A percentile compares a stretch with the other conserved stretches of the same genome.
These are phyloP conservation scores for Acidiella bohemica DNA, from an alignment of 495 filamentous ascomycete species.

Conservation along the genomic window DNA sequence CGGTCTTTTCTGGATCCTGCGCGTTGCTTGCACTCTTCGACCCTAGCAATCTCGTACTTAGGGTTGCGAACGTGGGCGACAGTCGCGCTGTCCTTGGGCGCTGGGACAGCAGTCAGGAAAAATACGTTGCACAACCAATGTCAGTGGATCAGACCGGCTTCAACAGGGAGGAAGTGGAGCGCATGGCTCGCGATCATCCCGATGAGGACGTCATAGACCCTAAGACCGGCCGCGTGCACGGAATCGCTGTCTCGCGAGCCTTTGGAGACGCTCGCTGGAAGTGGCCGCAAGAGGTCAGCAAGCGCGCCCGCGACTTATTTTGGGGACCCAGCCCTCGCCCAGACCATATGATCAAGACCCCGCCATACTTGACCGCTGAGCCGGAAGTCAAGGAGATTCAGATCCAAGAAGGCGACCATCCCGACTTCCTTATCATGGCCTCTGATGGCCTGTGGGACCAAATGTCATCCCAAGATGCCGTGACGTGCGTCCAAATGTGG, in stretches of 20 bases:
- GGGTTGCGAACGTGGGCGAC: conserved; percentile 47
- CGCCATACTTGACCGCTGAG: conserved; percentile 54
- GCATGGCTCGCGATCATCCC: conserved; percentile 43
- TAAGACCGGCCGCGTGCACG: conserved; percentile 42
- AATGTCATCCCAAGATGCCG: conserved; percentile 45
- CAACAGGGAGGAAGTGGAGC: conserved; percentile 38
- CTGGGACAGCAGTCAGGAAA: conserved; percentile 27
- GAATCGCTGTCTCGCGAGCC: conserved; percentile 42
- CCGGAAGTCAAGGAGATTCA: conserved; percentile 45
- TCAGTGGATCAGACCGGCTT: conserved; percentile 47
- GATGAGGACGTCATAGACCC: conserved; percentile 39
- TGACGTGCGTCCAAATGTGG: conserved; percentile 44
- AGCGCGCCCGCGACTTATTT: conserved; percentile 33
- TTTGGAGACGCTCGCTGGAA: conserved; percentile 57
- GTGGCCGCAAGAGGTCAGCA: conserved; percentile 38
- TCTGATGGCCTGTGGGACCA: conserved; percentile 54
- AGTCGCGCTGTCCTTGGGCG: conserved; percentile 48
- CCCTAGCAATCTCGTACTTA: conserved; percentile 33
- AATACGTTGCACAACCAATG: conserved; percentile 38
- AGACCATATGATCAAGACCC: conserved; percentile 32
- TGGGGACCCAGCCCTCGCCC: conserved; percentile 33
- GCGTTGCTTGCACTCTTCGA: conserved; percentile 47
- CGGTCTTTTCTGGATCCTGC: conserved; percentile 37
- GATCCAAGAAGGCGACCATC: conserved; percentile 32
- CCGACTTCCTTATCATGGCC: conserved; percentile 49